Conservation (phyloP, 441 rosid genomes). For the Omphalea diandra region DNA sequence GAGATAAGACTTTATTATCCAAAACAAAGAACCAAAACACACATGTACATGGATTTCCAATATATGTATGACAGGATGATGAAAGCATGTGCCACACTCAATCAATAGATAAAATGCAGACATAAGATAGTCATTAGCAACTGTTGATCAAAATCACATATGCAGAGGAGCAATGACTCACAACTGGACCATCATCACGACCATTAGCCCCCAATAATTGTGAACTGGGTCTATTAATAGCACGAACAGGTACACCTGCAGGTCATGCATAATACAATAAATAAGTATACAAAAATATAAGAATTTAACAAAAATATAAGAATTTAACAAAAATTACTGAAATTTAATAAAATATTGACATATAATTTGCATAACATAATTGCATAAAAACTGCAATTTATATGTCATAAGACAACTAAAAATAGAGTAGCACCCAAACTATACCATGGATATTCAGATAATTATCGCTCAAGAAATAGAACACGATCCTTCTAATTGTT, state of each 20-base stretch:
- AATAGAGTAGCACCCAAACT: neutral
- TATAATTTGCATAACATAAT: no score
- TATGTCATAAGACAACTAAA: no score
- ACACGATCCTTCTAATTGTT: neutral
- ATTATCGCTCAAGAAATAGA: no score
- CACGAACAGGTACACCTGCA: conserved; percentile 66
- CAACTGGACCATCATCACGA: conserved; percentile 98
- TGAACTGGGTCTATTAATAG: conserved; percentile 83
- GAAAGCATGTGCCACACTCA: neutral
- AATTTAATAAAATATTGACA: no score
- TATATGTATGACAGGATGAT: neutral
- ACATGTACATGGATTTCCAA: neutral
- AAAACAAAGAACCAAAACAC: conserved; percentile 7
- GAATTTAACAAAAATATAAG: neutral
- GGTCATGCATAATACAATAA: conserved; percentile 17
- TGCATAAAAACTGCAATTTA: no score
- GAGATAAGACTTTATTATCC: neutral
- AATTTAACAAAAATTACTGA: neutral
- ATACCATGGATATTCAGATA: no score
- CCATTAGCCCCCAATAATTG: conserved; percentile 93
- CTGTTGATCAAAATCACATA: neutral
- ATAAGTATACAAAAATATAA: no score
- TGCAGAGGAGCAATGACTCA: conserved; percentile 44
- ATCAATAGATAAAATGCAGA: neutral
- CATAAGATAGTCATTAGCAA: neutral